These are phyloP conservation scores for Podospora comata DNA, from an alignment of 495 filamentous ascomycete genomes.

Conservation along the genomic window DNA sequence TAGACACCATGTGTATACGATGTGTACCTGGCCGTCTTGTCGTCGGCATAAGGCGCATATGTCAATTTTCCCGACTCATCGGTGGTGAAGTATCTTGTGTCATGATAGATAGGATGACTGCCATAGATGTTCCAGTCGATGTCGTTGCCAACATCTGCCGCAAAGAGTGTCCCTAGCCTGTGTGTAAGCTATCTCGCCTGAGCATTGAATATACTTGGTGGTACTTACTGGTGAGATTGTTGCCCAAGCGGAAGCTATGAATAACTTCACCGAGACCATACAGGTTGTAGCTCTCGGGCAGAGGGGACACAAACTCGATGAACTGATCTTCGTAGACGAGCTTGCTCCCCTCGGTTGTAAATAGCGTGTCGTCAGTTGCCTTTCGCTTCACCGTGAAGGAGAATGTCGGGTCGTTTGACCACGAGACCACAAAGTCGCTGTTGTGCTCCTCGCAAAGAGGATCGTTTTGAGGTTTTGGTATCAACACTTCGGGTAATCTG, in stretches of 20 bases:
- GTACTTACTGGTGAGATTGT: conserved; percentile 60
- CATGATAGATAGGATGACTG: conserved; percentile 77
- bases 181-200: conserved; percentile 10
- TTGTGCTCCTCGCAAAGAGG: conserved; percentile 28
- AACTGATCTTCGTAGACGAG: conserved; percentile 83
- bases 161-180: conserved; percentile 58
- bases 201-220: too few relatives aligned
- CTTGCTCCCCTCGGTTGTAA: conserved; percentile 63
- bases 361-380: conserved; percentile 63
- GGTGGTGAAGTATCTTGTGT: conserved; percentile 66
- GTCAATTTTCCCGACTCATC: conserved; percentile 49
- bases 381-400: conserved; percentile 66
- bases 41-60: conserved; percentile 53
- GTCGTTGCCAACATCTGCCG: conserved; percentile 64
- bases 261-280: conserved; percentile 84
- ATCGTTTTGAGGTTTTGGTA: conserved; percentile 56
- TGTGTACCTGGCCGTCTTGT: conserved; percentile 54
- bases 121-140: conserved; percentile 76
- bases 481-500: conserved; percentile 58
- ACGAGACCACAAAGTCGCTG: conserved; percentile 58
- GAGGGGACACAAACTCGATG: conserved; percentile 65
- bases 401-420: conserved; percentile 65
- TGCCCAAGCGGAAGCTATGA: conserved; percentile 67
- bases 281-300: conserved; percentile 70
- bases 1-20: conserved; percentile 80